Base-by-base conservation (phyloP, 768 basidiomycete genomes). In the Galerina sulciceps region DNA sequence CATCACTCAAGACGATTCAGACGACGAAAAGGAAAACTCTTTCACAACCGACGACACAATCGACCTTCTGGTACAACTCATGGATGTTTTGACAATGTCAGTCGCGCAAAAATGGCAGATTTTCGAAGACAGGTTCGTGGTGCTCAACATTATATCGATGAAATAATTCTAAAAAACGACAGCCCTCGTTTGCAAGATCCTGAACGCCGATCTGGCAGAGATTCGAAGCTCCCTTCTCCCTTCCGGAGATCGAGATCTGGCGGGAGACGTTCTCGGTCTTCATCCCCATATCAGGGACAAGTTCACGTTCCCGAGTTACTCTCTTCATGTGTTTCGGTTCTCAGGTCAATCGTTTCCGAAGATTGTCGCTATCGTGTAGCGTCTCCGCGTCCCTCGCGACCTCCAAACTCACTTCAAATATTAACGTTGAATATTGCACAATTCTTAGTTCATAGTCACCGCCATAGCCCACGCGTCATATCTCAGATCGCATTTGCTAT, bases 371-470 rank as follows among this genome's bases (percentile, higher is more conserved):
- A 84, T 71, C 81, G 81, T 59, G 79, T 84, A 2, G 71, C 79
- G 10, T 77, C 73, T 9, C 86, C 88, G 14, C 81, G 88, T 4
- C 90, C 87, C 2, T 77, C 77, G 0, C 80, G 84, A 26, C 93
- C 93, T 13, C 89, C 91, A 3, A 85, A 91, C 66, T 79, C 90
- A 3, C 73, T 95, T n/a, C 93, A 94, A 65, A 81, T 85, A 0
- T 70, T 89, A 26, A 82, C 81, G 4, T 73, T 95, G 34, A 90
- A 93, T 70, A 81, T 93, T 18, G 89, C 89, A 3, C 84, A 84
- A 58, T 82, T 86, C 61, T 79, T 95, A 22, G 72, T 86, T 20
- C 78, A 85, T 57, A 73, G 76, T 26, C 83, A 89, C 62, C 75
- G 77, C 6, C 76, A 80, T 56, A 80, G 84, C 49, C 78, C 84